A percentile compares a stretch with the other conserved stretches of the same genome.
Evolutionary conservation across 257 asterid genomes (phyloP).

Genomic region (Solanum chiquidenum): DNA sequence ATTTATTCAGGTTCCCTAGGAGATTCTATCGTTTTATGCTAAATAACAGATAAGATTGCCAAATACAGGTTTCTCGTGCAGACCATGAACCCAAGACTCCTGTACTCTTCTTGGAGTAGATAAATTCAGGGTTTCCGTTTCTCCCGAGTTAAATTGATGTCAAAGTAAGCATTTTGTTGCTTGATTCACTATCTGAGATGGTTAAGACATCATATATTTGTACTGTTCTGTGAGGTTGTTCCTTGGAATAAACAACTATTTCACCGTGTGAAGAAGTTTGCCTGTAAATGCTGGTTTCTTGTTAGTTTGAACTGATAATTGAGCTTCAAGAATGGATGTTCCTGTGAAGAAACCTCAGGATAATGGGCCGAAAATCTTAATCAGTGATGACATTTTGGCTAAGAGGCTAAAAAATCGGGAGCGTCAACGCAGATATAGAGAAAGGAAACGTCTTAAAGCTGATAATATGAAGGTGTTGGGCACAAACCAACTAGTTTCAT

Average conservation of each 20-base stretch:
- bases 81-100: background rate
- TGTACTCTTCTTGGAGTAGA: background rate
- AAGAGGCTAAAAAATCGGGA: slow-evolving; percentile 85
- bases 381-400: slow-evolving; percentile 37
- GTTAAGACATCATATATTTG: background rate
- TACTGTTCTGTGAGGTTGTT: background rate
- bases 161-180: background rate
- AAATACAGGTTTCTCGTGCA: background rate
- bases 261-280: background rate
- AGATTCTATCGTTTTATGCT: background rate
- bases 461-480: slow-evolving; percentile 16
- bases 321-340: slow-evolving; percentile 28
- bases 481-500: slow-evolving; percentile 20
- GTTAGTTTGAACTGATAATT: background rate
- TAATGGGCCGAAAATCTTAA: slow-evolving; percentile 24
- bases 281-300: background rate
- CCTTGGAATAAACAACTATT: background rate
- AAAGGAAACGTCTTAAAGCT: slow-evolving; percentile 67
- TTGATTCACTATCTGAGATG: background rate
- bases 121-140: background rate
- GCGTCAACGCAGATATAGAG: slow-evolving; percentile 88
- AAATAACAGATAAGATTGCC: background rate
- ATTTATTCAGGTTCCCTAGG: background rate
- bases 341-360: slow-evolving; percentile 27
- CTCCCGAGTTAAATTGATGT: background rate